Conservation (phyloP, 768 basidiomycete species). For the Tricholoma flavovirens region DNA sequence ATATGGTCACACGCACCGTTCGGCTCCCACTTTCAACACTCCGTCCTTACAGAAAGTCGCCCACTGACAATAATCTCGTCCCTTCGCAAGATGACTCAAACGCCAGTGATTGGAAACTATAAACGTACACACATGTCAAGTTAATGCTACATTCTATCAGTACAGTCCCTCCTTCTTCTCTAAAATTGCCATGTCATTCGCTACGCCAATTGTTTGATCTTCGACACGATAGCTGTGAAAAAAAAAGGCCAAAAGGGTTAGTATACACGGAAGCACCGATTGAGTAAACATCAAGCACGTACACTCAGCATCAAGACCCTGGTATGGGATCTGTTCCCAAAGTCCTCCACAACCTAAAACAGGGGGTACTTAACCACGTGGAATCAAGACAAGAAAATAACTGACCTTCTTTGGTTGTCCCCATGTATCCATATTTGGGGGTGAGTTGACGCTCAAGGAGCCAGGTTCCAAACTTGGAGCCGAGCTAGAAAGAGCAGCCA, state of each 20-base stretch:
- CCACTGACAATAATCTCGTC: not conserved
- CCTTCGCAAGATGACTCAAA: not conserved
- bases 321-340: slow-evolving; percentile 79
- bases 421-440: slow-evolving; percentile 79
- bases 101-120: not conserved
- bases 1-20: not conserved
- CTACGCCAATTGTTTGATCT: slow-evolving; percentile 43
- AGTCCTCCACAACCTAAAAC: slow-evolving; percentile 51
- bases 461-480: slow-evolving; percentile 83
- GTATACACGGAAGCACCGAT: not conserved
- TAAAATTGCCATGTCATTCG: slow-evolving; percentile 11
- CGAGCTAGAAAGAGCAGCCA: slow-evolving; percentile 39
- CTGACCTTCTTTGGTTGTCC: slow-evolving; percentile 65
- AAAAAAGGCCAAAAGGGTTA: slow-evolving; percentile 10
- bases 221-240: slow-evolving; percentile 41
- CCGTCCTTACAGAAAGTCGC: too few relatives aligned
- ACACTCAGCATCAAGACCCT: slow-evolving; percentile 78
- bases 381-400: slow-evolving; percentile 4
- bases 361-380: not conserved
- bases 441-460: slow-evolving; percentile 75
- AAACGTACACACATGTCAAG: not conserved
- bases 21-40: too few relatives aligned
- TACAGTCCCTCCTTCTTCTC: not conserved
- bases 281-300: slow-evolving; percentile 21
- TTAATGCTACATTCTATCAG: not conserved